Evolutionary conservation across 1,284 basidiomycete genomes (phyloP), one percentile per base, ranked within the genome.

Genomic region (Microbotryum lychnidis-dioicae): DNA sequence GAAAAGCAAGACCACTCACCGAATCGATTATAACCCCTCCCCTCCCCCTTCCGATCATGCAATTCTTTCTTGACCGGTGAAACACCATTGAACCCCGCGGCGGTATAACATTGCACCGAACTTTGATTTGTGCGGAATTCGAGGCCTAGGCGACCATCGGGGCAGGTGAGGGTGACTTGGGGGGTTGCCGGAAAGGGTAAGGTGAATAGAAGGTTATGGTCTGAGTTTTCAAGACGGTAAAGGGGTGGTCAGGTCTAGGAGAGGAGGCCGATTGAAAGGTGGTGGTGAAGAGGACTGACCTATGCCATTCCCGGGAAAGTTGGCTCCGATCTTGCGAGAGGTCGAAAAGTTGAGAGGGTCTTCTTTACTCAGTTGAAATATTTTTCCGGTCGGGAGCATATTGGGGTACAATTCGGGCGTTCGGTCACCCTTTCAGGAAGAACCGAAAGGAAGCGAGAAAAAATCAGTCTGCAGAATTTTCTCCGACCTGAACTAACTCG

Each of bases 41-140:
- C 16, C 44, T 27, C 47, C 16, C 37, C 50, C 14, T 45, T 23
- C 18, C 49, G 4, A 29, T 49, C 53, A 37, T 67, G 63, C 23
- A 51, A 56, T 3, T 10, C 25, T 10, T 65, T 67, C 1, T 53
- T 49, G 8, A 50, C 37, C 1, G 60, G 62, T 9, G 61, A 63
- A 18, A 37, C 42, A 4, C 52, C 46, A 55, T 69, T 58, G 31
- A 65, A 51, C 1, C 54, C 50, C 1, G 47, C 25, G 3, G 61
- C 68, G 12, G 61, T 63, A 56, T 69, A 67, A 37, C 62, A 52
- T 31, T 69, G 68, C 5, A 64, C 68, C 1, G 63, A 60, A n/a
- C 55, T 18, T 12, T 63, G 57, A 46, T 63, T 62, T 5, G 61
- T 53, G 0, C 58, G 54, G 63, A 69, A 69, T 20, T 53, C 33